Conservation (phyloP, 2,329 filamentous ascomycete species). For the Laburnicola sp. region DNA sequence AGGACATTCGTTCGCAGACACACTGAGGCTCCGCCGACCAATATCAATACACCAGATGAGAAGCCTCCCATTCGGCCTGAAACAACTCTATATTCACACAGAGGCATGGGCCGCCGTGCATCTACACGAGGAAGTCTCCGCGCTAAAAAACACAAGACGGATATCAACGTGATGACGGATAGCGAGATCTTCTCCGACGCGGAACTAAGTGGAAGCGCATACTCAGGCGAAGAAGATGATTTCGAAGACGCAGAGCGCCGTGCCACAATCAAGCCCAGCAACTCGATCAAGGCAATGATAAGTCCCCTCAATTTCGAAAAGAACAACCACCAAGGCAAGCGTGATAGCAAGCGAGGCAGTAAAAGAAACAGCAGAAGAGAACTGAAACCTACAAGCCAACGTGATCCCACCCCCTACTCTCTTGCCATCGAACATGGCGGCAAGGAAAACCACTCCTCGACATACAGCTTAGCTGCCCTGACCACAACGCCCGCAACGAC, state of each 20-base stretch:
- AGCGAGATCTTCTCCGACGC: slow-evolving; percentile 35
- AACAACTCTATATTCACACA: slow-evolving; percentile 15
- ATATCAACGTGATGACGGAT: slow-evolving; percentile 28
- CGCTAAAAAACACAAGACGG: slow-evolving; percentile 26
- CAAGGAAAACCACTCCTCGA: slow-evolving; percentile 36
- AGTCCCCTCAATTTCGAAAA: slow-evolving; percentile 27
- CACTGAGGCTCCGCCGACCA: slow-evolving; percentile 8
- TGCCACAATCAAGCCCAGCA: slow-evolving; percentile 24
- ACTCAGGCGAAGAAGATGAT: slow-evolving; percentile 33
- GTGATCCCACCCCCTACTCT: slow-evolving; percentile 34
- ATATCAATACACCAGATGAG: slow-evolving; percentile 18
- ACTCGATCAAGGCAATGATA: slow-evolving; percentile 25
- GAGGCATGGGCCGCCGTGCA: slow-evolving; percentile 15
- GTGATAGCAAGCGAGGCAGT: slow-evolving; percentile 17
- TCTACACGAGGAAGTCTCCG: slow-evolving; percentile 27
- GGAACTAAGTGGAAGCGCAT: slow-evolving; percentile 37
- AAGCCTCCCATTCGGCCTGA: slow-evolving; percentile 22
- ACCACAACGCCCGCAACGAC: background rate
- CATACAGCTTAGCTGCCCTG: slow-evolving; percentile 20
- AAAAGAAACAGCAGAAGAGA: slow-evolving; percentile 17
- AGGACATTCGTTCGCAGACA: slow-evolving; percentile 19
- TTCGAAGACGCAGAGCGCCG: slow-evolving; percentile 31
- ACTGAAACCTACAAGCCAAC: slow-evolving; percentile 30
- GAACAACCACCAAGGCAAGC: slow-evolving; percentile 22
- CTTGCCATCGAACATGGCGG: slow-evolving; percentile 32